These are phyloP conservation scores for Paecilomyces variotii DNA, from an alignment of 2,329 filamentous ascomycete genomes.

Conservation along the genomic window DNA sequence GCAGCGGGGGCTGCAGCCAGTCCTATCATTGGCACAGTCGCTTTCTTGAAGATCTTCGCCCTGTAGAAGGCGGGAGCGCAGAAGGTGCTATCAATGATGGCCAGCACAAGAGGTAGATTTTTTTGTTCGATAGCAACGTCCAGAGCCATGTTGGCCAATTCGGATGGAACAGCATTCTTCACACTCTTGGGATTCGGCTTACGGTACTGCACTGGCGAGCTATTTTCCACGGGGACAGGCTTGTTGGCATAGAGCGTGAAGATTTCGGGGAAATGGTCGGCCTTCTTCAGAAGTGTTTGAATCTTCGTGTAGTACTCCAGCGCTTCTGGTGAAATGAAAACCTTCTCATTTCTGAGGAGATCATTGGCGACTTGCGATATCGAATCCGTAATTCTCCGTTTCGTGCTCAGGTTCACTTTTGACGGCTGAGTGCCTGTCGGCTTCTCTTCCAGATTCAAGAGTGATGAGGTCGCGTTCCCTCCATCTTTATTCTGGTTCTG, in stretches of 20 bases:
- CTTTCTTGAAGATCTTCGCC: conserved; percentile 36
- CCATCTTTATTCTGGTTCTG: conserved; percentile 13
- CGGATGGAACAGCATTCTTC: conserved; percentile 63
- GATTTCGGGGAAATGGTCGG: conserved; percentile 69
- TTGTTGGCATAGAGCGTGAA: conserved; percentile 81
- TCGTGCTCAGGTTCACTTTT: conserved; percentile 21
- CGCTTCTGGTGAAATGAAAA: conserved; percentile 69
- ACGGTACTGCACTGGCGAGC: conserved; percentile 52
- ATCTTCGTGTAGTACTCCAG: conserved; percentile 68
- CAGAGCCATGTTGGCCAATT: conserved; percentile 65
- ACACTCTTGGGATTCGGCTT: conserved; percentile 60
- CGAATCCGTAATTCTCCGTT: conserved; percentile 30
- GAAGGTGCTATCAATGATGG: conserved; percentile 60
- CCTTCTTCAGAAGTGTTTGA: conserved; percentile 63
- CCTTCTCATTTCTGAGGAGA: conserved; percentile 63
- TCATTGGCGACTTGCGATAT: conserved; percentile 55
- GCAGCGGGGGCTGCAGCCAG: conserved; percentile 24
- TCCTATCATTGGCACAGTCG: conserved; percentile 34
- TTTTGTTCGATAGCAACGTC: conserved; percentile 70
- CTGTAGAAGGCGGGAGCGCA: conserved; percentile 36
- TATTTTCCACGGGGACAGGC: conserved; percentile 56
- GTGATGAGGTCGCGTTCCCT: conserved; percentile 32
- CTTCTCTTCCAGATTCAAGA: conserved; percentile 35
- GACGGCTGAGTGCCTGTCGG: conserved; percentile 14
- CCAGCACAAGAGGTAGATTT: conserved; percentile 69